phyloP scores from a whole-genome alignment of 495 filamentous ascomycete species.

The Pyronema domesticum region DNA sequence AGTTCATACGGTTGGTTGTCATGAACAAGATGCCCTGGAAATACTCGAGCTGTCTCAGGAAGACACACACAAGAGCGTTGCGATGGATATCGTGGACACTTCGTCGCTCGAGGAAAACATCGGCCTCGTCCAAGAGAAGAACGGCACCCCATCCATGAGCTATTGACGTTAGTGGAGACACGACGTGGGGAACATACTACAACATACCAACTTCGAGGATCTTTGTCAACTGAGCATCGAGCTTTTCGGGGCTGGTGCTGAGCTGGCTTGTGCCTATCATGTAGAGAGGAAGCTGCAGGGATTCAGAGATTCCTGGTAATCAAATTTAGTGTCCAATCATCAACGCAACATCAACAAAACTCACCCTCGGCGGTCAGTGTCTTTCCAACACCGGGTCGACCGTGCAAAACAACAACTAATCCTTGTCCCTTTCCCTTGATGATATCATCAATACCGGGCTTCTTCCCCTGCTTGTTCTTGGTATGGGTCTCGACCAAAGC shows the following conservation, averaged over 20 bases:
- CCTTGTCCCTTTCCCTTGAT: conserved; percentile 65
- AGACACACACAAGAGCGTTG: conserved; percentile 32
- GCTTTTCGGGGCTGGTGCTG: conserved; percentile 43
- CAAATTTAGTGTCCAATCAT: no score
- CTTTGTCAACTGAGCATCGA: conserved; percentile 48
- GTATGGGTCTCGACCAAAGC: conserved; percentile 67
- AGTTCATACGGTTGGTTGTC: conserved; percentile 45
- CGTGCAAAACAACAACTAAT: conserved; percentile 53
- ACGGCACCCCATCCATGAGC: conserved; percentile 52
- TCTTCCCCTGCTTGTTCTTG: conserved; percentile 46
- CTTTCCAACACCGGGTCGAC: conserved; percentile 55
- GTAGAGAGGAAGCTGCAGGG: conserved; percentile 51
- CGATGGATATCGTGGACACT: conserved; percentile 30
- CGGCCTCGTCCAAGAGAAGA: conserved; percentile 46
- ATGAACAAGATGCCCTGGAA: conserved; percentile 69
- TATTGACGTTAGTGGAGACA: neutral
- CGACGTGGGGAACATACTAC: neutral
- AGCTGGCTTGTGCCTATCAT: conserved; percentile 55
- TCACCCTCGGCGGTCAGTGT: conserved; percentile 51
- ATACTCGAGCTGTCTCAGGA: conserved; percentile 35
- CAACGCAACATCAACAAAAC: no score
- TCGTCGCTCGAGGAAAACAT: conserved; percentile 47
- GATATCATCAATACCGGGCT: conserved; percentile 47
- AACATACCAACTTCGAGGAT: conserved; percentile 44
- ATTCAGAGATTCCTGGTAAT: conserved; percentile 37